Evolutionary conservation across 257 asterid species (phyloP).

Genomic region (Nicotiana benthamiana): DNA sequence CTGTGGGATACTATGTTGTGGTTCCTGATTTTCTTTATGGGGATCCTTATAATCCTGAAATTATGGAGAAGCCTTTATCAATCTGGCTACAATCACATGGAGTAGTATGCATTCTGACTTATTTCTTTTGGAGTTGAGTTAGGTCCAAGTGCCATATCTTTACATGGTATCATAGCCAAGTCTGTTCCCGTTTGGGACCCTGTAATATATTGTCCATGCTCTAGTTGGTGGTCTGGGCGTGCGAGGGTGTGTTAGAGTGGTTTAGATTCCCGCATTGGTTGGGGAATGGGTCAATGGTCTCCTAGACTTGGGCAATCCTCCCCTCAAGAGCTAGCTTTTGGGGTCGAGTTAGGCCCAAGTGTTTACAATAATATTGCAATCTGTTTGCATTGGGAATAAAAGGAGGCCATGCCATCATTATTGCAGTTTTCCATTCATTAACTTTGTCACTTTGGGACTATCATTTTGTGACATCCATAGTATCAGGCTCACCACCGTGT

Average conservation of each 20-base stretch:
- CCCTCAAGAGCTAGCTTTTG: no score
- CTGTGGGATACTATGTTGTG: slow-evolving; percentile 51
- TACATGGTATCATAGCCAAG: no score
- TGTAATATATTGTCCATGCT: no score
- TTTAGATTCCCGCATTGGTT: no score
- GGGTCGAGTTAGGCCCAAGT: no score
- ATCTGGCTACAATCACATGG: slow-evolving; percentile 41
- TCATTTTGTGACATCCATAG: background rate
- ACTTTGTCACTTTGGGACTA: background rate
- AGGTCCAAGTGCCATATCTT: no score
- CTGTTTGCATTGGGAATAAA: background rate
- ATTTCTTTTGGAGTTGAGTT: background rate
- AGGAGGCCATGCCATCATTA: background rate
- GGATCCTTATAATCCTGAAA: slow-evolving; percentile 40
- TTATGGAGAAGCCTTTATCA: slow-evolving; percentile 20
- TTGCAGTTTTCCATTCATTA: background rate
- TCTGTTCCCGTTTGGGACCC: no score
- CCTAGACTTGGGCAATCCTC: no score
- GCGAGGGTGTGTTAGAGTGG: no score
- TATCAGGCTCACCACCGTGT: background rate
- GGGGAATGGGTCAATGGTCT: no score
- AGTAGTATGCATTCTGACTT: slow-evolving; percentile 28
- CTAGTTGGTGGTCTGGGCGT: no score
- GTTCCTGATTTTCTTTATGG: slow-evolving; percentile 63
- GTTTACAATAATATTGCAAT: background rate